Base-by-base conservation (phyloP, 768 basidiomycete species). In the Polyporus arcularius region DNA sequence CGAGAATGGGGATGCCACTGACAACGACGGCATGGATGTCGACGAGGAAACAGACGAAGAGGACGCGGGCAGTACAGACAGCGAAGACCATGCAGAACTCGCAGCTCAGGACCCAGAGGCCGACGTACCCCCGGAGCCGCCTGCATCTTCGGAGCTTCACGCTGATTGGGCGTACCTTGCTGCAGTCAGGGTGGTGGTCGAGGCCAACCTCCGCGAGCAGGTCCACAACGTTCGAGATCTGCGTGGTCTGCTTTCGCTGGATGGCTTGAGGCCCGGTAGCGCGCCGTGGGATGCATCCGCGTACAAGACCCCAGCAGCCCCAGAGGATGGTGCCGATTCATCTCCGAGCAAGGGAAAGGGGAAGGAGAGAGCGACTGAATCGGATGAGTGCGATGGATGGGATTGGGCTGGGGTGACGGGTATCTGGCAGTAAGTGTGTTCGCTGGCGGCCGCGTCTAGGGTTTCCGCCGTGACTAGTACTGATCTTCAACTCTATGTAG, bases 321-420 rank as follows among this genome's bases (percentile, higher is more conserved):
- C 42, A 55, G 18, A n/a, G 18, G 32, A 45, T 40, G 35, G 28
- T 50, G 56, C 11, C 41, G 53, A 43, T 40, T 26, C 21, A 26
- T 14, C 18, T 12, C 14, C 26, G 26, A 50, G 41, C 40, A 53
- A 41, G 7, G 55, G 43, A 14, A 66, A 63, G 49, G 60, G 54
- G 1, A 62, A 60, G 46, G 63, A 40, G 38, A 53, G 41, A 48
- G 61, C 21, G 15, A 51, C 38, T 4, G 62, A 38, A 16, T 16
- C 6, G 2, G 73, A 67, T 30, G 61, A 62, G 4, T 73, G 71
- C 49, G 71, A 73, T 5, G 83, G 83, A 4, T 84, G 82, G 82
- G 84, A 85, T 65, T 86, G 85, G 84, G 85, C 83, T 1, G 84
- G 82, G 8, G 81, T 79, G 2, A 68, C 75, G 45, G 84, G 84